A percentile compares a stretch with the other conserved stretches of the same genome.
phyloP scores from a whole-genome alignment of 1,284 basidiomycete species.

The Leccinum griseonigrum region DNA sequence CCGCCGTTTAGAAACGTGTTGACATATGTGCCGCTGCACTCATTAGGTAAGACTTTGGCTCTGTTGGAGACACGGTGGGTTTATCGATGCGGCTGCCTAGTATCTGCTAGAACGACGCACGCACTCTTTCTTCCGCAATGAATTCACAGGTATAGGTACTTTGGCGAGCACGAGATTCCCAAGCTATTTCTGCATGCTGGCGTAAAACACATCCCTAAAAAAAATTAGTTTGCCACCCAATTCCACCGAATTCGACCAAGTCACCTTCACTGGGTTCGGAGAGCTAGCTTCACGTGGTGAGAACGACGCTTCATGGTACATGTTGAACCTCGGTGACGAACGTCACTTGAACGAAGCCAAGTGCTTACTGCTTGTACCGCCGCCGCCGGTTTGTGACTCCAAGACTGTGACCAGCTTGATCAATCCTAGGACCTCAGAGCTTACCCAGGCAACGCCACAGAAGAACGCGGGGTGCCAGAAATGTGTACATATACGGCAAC shows the following conservation, averaged over 20 bases:
- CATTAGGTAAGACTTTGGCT: not conserved
- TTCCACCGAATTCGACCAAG: not conserved
- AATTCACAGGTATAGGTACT: not conserved
- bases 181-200: not conserved
- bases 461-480: not conserved
- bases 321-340: not conserved
- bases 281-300: not conserved
- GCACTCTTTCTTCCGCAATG: not conserved
- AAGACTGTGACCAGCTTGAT: not conserved
- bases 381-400: not conserved
- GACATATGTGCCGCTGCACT: not conserved
- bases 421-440: not conserved
- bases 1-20: too few relatives aligned
- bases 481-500: not conserved
- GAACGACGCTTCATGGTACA: not conserved
- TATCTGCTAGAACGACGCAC: not conserved
- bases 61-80: not conserved
- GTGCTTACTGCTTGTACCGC: not conserved
- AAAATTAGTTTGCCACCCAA: not conserved
- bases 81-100: not conserved
- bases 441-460: not conserved
- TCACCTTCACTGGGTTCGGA: not conserved
- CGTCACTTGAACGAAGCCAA: not conserved
- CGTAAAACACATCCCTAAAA: not conserved
- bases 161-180: not conserved